Percentiles rank a stretch among this genome's conserved stretches.
phyloP scores from a whole-genome alignment of 139 green algal genomes.

The Coelastrella sp. region DNA sequence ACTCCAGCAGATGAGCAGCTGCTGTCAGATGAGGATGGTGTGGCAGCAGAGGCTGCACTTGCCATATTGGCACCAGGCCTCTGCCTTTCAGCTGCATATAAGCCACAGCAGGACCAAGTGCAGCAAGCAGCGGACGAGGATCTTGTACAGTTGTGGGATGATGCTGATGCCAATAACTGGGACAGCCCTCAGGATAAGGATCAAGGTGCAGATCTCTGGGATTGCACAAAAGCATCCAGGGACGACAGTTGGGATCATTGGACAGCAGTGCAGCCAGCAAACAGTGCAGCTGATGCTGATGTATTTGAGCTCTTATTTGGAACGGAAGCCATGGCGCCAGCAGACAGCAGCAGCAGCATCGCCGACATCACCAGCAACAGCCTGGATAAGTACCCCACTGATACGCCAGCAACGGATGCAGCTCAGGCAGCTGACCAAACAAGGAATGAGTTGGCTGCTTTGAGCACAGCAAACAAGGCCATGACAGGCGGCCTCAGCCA shows the following conservation, averaged over 20 bases:
- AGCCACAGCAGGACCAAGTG: neutral
- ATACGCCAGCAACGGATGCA: too few relatives aligned
- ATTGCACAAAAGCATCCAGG: neutral
- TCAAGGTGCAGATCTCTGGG: neutral
- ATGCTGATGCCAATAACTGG: too few relatives aligned
- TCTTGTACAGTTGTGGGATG: neutral
- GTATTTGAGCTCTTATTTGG: slow-evolving; percentile 29
- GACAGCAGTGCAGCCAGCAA: neutral
- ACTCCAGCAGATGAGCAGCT: neutral
- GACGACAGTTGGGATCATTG: neutral
- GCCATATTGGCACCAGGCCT: neutral
- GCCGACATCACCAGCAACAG: too few relatives aligned
- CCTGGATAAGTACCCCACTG: too few relatives aligned
- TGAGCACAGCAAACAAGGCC: too few relatives aligned
- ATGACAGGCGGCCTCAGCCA: too few relatives aligned
- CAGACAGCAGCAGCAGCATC: neutral
- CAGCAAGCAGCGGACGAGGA: neutral
- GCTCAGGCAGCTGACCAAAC: too few relatives aligned
- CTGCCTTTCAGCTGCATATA: too few relatives aligned
- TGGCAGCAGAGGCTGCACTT: neutral
- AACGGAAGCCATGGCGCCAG: neutral
- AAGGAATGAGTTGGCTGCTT: too few relatives aligned
- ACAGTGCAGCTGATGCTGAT: neutral
- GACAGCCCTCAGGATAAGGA: too few relatives aligned
- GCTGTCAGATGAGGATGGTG: slow-evolving; percentile 4